Conservation (phyloP, 1,139 yeast genomes). For the Candida albicans region DNA sequence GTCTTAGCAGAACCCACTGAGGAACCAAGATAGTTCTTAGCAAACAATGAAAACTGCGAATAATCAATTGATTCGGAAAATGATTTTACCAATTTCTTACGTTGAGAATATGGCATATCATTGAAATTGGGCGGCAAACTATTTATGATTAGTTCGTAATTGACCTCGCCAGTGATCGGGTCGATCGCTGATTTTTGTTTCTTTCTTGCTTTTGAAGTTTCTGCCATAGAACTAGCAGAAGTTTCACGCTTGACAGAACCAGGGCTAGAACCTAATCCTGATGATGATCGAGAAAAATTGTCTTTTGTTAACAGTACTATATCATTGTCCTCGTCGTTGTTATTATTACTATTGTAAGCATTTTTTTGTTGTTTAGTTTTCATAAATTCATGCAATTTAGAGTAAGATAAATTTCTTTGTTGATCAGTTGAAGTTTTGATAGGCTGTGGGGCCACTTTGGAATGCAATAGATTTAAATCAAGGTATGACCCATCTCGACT, state of each 20-base stretch:
- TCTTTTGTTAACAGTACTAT: constrained; percentile 2
- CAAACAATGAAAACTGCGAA: constrained; percentile 45
- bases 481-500: constrained; percentile 39
- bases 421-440: constrained; percentile 21
- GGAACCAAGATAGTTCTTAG: constrained; percentile 31
- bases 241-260: constrained; percentile 9
- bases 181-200: constrained; percentile 24
- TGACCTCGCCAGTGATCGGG: constrained; percentile 30
- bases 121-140: constrained; percentile 61
- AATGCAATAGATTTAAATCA: constrained; percentile 47
- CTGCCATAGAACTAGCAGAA: constrained; percentile 5
- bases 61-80: constrained; percentile 57
- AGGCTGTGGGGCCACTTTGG: constrained; percentile 50
- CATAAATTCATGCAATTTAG: constrained; percentile 30
- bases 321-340: constrained; percentile 4
- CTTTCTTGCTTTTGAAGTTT: constrained; percentile 8
- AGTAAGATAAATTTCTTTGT: constrained; percentile 19
- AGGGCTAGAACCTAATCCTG: constrained; percentile 2
- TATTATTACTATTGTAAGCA: not conserved
- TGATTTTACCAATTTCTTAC: constrained; percentile 57
- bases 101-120: constrained; percentile 67
- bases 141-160: constrained; percentile 39
- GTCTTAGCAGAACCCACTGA: constrained; percentile 22
- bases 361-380: constrained; percentile 20
- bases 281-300: constrained; percentile 2